A percentile compares a stretch with the other conserved stretches of the same genome.
phyloP scores from a whole-genome alignment of 176 grass and related monocot genomes.

The Oryza brachyantha region DNA sequence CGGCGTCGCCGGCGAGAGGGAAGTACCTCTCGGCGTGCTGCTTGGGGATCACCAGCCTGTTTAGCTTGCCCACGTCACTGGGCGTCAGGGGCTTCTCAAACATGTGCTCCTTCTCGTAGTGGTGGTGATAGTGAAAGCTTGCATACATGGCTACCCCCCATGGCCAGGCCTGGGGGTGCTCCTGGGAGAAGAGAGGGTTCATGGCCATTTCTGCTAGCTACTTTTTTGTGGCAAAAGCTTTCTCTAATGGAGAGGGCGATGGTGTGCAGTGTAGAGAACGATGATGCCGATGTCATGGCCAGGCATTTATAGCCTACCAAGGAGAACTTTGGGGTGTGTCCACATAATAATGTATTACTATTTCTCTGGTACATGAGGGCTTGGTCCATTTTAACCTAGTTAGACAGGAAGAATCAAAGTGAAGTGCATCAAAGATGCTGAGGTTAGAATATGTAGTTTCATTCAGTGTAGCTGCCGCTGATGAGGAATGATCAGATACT shows the following conservation, averaged over 20 bases:
- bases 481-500: slow-evolving; percentile 21
- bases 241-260: slow-evolving; percentile 40
- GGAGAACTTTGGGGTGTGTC: slow-evolving; percentile 37
- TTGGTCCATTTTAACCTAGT: slow-evolving; percentile 62
- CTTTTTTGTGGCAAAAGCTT: slow-evolving; percentile 37
- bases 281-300: slow-evolving; percentile 79
- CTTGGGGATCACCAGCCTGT: slow-evolving; percentile 90
- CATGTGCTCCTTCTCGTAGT: slow-evolving; percentile 72
- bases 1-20: slow-evolving; percentile 60
- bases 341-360: slow-evolving; percentile 38
- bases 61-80: slow-evolving; percentile 88
- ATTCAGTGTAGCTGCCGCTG: slow-evolving; percentile 34
- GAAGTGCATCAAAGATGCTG: slow-evolving; percentile 41
- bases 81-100: slow-evolving; percentile 87
- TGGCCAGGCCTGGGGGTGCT: slow-evolving; percentile 57
- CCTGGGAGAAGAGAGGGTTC: slow-evolving; percentile 57
- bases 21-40: slow-evolving; percentile 91
- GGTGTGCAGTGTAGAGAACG: slow-evolving; percentile 51
- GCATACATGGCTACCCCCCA: slow-evolving; percentile 68
- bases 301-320: slow-evolving; percentile 83
- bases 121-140: slow-evolving; percentile 57
- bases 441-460: slow-evolving; percentile 50
- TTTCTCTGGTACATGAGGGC: slow-evolving; percentile 47
- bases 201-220: slow-evolving; percentile 48
- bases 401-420: slow-evolving; percentile 88